phyloP scores from a whole-genome alignment of 2,329 filamentous ascomycete genomes.

The Colletotrichum cuscutae region DNA sequence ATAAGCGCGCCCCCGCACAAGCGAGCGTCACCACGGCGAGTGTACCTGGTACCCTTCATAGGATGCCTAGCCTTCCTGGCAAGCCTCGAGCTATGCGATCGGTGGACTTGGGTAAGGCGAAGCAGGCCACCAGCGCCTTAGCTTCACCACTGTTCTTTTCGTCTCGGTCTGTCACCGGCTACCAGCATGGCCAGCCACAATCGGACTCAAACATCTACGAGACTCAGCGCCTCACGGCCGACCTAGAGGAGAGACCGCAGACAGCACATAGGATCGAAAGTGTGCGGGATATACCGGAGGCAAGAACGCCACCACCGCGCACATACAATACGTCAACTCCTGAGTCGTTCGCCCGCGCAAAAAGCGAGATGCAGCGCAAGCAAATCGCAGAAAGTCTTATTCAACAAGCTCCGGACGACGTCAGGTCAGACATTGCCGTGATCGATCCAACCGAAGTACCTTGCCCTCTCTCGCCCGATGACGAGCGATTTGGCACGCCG shows the following conservation, averaged over 20 bases:
- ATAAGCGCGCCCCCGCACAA: constrained; percentile 73
- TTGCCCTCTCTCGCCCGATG: constrained; percentile 59
- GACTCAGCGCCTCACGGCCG: constrained; percentile 45
- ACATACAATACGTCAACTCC: constrained; percentile 51
- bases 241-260: constrained; percentile 56
- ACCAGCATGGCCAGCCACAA: constrained; percentile 55
- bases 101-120: constrained; percentile 48
- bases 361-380: constrained; percentile 45
- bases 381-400: constrained; percentile 46
- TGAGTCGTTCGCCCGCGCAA: constrained; percentile 51
- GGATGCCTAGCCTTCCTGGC: constrained; percentile 37
- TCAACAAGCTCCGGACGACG: constrained; percentile 39
- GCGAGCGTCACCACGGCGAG: constrained; percentile 71
- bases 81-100: constrained; percentile 58
- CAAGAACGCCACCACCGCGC: constrained; percentile 47
- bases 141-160: constrained; percentile 52
- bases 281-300: constrained; percentile 44
- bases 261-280: constrained; percentile 58
- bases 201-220: constrained; percentile 57
- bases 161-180: constrained; percentile 49
- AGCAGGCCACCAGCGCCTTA: constrained; percentile 41
- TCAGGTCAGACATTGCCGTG: constrained; percentile 29
- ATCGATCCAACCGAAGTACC: constrained; percentile 45
- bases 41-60: constrained; percentile 69
- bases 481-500: constrained; percentile 45